Base-by-base conservation (phyloP, 2,329 filamentous ascomycete species). In the Lachnellula arida region DNA sequence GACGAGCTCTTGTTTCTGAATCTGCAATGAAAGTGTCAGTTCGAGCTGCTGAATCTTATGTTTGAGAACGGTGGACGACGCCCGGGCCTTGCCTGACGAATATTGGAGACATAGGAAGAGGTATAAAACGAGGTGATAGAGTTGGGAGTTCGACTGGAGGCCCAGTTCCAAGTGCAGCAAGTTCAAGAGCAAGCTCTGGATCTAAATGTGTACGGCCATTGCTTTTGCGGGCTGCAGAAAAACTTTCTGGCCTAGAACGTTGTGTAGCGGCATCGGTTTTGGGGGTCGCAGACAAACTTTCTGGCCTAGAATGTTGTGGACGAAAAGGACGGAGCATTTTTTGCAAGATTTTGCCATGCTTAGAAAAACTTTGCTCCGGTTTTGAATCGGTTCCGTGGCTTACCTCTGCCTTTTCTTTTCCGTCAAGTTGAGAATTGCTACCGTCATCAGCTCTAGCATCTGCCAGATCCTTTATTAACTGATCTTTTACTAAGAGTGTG, bases 401-500 rank as follows among this genome's bases (percentile, higher is more conserved):
- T 71, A 85, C 82, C 78, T 84, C 78, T 61, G 80, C 80, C 66
- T 35, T 56, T n/a, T 22, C 46, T 43, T 32, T 49, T 32, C 51
- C 57, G 11, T 56, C 48, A 32, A 50, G 19, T 39, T 53, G 14
- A 19, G 34, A 22, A 14, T 40, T 46, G 37, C 40, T 46, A 7
- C 34, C 35, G 14, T 49, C 28, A 39, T 40, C 49, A 48, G 39
- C 34, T 51, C 61, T 51, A 28, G 54, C 79, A 37, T 55, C 49
- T 19, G 54, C 79, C 34, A 77, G 71, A 56, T 81, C 76, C 67
- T 81, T 80, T 53, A 79, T 77, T 53, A 84, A 73, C 68, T 79
- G 79, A 58, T 86, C 82, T 67, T 85, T 85, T 60, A 79, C 77
- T 46, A 86, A 74, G 17, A 86, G 74, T 46, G 81, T 78, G 42